phyloP scores from a whole-genome alignment of 2,329 filamentous ascomycete species.

The Claviceps maximensis region DNA sequence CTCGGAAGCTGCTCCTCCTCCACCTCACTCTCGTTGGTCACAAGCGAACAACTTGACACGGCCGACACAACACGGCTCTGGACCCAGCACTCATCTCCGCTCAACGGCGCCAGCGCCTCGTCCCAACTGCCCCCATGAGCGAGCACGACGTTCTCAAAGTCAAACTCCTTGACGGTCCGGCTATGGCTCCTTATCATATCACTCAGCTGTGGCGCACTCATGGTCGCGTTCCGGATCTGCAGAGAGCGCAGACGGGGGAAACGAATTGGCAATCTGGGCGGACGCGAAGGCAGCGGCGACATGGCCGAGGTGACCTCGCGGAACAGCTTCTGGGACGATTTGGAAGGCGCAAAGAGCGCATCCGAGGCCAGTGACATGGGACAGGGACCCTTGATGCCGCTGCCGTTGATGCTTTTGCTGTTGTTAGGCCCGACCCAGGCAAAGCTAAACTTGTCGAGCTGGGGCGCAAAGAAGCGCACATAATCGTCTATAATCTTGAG shows the following conservation, averaged over 20 bases:
- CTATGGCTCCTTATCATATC: conserved; percentile 55
- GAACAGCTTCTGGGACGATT: conserved; percentile 44
- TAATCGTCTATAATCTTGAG: conserved; percentile 73
- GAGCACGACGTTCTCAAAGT: conserved; percentile 65
- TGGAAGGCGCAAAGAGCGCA: conserved; percentile 49
- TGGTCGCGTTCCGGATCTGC: conserved; percentile 57
- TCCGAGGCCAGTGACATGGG: conserved; percentile 60
- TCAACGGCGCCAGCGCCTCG: conserved; percentile 61
- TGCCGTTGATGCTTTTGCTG: background rate
- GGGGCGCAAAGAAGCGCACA: conserved; percentile 53
- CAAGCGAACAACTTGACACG: conserved; percentile 19
- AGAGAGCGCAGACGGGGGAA: conserved; percentile 58
- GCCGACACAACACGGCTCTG: conserved; percentile 11
- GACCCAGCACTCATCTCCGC: conserved; percentile 26
- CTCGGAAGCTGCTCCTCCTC: conserved; percentile 28
- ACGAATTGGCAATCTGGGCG: conserved; percentile 40
- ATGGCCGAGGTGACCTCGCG: conserved; percentile 51
- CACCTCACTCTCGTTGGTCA: conserved; percentile 18
- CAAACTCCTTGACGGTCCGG: conserved; percentile 58
- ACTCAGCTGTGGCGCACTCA: conserved; percentile 59
- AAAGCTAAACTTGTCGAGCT: conserved; percentile 59
- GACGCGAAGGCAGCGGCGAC: conserved; percentile 43
- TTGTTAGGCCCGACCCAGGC: conserved; percentile 56
- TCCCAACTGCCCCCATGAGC: conserved; percentile 62
- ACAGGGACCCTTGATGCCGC: conserved; percentile 45